phyloP scores from a whole-genome alignment of 495 filamentous ascomycete species.

The Trichocladium uniseriatum region DNA sequence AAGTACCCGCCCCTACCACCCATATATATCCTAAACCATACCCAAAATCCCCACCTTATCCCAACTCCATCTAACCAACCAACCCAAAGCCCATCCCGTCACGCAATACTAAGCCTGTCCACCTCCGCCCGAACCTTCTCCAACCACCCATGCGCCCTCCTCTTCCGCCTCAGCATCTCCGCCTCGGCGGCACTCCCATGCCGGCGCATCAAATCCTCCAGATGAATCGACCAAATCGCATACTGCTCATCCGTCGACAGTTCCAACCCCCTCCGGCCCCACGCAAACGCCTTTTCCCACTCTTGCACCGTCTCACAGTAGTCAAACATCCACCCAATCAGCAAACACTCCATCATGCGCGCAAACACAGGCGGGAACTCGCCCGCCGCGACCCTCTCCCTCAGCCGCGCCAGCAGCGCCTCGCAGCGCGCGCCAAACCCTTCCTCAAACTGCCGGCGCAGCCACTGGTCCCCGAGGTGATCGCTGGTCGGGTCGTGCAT shows the following conservation, averaged over 20 bases:
- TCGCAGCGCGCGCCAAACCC: constrained; percentile 14
- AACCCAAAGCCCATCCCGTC: background rate
- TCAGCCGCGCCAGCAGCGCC: background rate
- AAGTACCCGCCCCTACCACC: too few species aligned
- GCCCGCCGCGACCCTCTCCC: background rate
- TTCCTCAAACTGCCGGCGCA: constrained; percentile 6
- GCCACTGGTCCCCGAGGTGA: constrained; percentile 18
- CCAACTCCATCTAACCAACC: background rate
- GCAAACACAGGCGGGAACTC: constrained; percentile 5
- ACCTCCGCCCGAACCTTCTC: constrained; percentile 17
- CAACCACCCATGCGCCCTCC: constrained; percentile 18
- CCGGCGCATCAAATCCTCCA: constrained; percentile 22
- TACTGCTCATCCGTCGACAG: constrained; percentile 22
- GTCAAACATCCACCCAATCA: constrained; percentile 22
- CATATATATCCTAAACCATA: background rate
- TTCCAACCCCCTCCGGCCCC: constrained; percentile 13
- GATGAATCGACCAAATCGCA: constrained; percentile 21
- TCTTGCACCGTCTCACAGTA: constrained; percentile 20
- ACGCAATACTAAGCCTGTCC: constrained; percentile 11
- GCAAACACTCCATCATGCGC: constrained; percentile 19
- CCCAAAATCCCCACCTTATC: background rate
- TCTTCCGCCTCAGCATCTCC: constrained; percentile 12
- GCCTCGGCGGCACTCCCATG: constrained; percentile 16
- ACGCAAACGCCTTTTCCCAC: constrained; percentile 18
- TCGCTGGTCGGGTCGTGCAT: constrained; percentile 15